Conservation (phyloP, 176 grass and related monocot genomes). For the Ananas comosus region DNA sequence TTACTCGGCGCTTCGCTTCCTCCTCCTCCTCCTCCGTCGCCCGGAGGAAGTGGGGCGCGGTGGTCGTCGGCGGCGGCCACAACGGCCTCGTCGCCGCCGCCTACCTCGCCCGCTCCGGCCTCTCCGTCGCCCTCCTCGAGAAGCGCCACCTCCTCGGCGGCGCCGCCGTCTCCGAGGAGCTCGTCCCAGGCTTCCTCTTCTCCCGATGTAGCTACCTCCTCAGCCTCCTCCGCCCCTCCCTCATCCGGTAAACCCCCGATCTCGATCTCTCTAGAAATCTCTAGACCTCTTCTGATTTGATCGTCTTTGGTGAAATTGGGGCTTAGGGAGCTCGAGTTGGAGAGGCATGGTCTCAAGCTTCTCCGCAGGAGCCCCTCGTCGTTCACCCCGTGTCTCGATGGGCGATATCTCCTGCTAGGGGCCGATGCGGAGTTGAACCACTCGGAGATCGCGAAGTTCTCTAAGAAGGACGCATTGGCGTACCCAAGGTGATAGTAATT, state of each 20-base stretch:
- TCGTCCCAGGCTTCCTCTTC: constrained; percentile 82
- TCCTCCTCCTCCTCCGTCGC: not conserved
- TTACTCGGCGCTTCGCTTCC: constrained; percentile 8
- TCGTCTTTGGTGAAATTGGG: not conserved
- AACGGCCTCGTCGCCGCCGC: constrained; percentile 91
- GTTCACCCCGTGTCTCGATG: constrained; percentile 80
- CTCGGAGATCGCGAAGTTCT: constrained; percentile 91
- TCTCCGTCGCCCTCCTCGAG: constrained; percentile 66
- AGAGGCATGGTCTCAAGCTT: constrained; percentile 82
- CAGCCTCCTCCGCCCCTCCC: constrained; percentile 76
- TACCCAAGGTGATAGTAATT: constrained; percentile 49
- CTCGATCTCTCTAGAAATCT: not conserved
- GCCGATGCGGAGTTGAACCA: constrained; percentile 55
- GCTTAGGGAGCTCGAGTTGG: constrained; percentile 69
- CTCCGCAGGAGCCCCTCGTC: constrained; percentile 71
- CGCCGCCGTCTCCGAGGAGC: constrained; percentile 68
- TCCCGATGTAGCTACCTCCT: constrained; percentile 89
- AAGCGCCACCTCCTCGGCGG: constrained; percentile 66
- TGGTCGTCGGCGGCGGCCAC: constrained; percentile 91
- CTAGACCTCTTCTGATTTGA: not conserved
- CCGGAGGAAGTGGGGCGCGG: constrained; percentile 57
- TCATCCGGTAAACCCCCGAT: constrained; percentile 27
- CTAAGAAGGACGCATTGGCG: constrained; percentile 58
- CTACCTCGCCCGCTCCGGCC: constrained; percentile 71
- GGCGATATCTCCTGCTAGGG: constrained; percentile 67